phyloP scores from a whole-genome alignment of 495 filamentous ascomycete genomes.

The Elaphomyces granulatus region DNA sequence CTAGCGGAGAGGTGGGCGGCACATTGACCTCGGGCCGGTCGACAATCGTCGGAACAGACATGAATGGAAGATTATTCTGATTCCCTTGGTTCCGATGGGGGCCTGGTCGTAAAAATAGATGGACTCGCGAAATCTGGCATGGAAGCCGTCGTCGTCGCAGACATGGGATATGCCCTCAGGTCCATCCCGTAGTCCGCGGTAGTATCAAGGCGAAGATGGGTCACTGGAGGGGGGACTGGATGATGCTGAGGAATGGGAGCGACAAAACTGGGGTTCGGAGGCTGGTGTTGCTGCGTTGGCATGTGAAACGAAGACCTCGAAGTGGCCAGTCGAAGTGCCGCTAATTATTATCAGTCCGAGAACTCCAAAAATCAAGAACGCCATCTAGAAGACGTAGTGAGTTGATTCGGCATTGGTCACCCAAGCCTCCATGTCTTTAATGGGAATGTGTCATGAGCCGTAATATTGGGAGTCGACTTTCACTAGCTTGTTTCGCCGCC shows the following conservation, averaged over 20 bases:
- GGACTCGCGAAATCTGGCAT: constrained; percentile 90
- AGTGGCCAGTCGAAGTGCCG: constrained; percentile 65
- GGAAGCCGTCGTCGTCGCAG: constrained; percentile 75
- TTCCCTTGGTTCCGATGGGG: constrained; percentile 53
- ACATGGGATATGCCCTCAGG: constrained; percentile 74
- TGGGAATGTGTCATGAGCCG: constrained; percentile 43
- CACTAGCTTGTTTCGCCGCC: constrained; percentile 14
- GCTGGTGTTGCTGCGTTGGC: constrained; percentile 53
- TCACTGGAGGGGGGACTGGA: constrained; percentile 9
- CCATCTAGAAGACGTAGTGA: too few species aligned
- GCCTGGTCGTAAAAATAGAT: constrained; percentile 55
- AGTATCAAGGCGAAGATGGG: constrained; percentile 85
- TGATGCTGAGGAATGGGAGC: constrained; percentile 81
- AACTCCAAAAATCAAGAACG: too few species aligned
- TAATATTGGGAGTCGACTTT: constrained; percentile 39
- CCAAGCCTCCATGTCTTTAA: constrained; percentile 70
- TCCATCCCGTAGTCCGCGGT: constrained; percentile 72
- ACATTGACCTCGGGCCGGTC: constrained; percentile 50
- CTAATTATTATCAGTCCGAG: too few species aligned
- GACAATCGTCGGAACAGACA: constrained; percentile 68
- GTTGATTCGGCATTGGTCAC: constrained; percentile 68
- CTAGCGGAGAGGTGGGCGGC: constrained; percentile 65
- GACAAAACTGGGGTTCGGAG: constrained; percentile 51
- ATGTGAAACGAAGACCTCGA: constrained; percentile 63
- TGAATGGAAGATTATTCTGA: constrained; percentile 64